phyloP scores from a whole-genome alignment of 352 stramenopile genomes.

The Pythium biforme region DNA sequence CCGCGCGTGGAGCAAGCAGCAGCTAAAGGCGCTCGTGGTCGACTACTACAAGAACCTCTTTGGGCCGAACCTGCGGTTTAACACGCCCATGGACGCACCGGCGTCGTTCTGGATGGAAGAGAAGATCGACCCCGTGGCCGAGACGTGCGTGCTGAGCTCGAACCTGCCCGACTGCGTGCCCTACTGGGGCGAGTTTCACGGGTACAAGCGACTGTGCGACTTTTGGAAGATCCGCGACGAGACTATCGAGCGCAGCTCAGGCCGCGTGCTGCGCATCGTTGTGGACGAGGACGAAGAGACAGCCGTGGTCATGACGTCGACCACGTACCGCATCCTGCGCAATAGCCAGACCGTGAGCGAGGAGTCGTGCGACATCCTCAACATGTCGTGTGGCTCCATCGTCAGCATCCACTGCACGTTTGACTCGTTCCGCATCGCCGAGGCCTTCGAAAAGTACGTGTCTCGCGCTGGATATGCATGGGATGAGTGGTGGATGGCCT shows the following conservation, averaged over 20 bases:
- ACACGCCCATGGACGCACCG: constrained; percentile 70
- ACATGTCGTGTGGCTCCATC: constrained; percentile 66
- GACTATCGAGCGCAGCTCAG: constrained; percentile 79
- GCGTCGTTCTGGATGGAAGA: constrained; percentile 85
- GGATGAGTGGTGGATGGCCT: background rate
- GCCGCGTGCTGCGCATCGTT: constrained; percentile 77
- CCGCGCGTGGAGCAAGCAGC: constrained; percentile 53
- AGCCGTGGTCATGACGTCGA: constrained; percentile 87
- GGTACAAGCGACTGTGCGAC: constrained; percentile 83
- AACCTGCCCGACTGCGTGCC: constrained; percentile 84
- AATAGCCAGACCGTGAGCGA: constrained; percentile 86
- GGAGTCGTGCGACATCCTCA: constrained; percentile 85
- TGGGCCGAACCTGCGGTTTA: constrained; percentile 74
- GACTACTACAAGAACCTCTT: constrained; percentile 83
- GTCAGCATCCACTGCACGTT: constrained; percentile 88
- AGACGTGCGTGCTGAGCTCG: constrained; percentile 76
- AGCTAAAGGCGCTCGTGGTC: constrained; percentile 75
- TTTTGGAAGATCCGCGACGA: constrained; percentile 89
- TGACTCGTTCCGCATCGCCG: constrained; percentile 80
- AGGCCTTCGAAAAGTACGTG: constrained; percentile 86
- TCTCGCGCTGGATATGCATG: background rate
- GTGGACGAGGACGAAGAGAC: constrained; percentile 86
- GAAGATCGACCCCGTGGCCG: constrained; percentile 73
- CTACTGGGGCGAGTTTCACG: constrained; percentile 88
- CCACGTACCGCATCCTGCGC: constrained; percentile 82